Percentiles rank a stretch among this genome's conserved stretches.
phyloP scores from a whole-genome alignment of 192 early-diverging fungal genomes.

The Gryganskiella cystojenkinii region DNA sequence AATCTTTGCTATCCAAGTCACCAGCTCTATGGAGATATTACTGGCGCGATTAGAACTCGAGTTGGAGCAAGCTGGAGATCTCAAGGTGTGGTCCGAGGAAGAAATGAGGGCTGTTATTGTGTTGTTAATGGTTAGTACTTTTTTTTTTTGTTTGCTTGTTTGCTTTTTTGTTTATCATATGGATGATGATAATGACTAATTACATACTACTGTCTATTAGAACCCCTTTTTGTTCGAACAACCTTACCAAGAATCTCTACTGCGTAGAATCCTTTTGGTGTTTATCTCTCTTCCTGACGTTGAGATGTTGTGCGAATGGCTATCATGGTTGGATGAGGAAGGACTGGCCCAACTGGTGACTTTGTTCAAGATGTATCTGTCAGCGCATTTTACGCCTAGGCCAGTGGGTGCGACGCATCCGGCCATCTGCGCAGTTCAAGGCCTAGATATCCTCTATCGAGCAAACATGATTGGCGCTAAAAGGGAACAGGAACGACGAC shows the following conservation, averaged over 20 bases:
- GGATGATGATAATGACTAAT: too few relatives aligned
- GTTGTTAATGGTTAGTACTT: conserved; percentile 44
- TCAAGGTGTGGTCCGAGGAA: conserved; percentile 33
- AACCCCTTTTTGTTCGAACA: conserved; percentile 64
- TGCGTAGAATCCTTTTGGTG: conserved; percentile 55
- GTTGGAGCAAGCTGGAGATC: conserved; percentile 35
- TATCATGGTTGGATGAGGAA: conserved; percentile 56
- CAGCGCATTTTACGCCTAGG: conserved; percentile 56
- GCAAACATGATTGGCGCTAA: conserved; percentile 61
- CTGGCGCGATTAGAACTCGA: conserved; percentile 63
- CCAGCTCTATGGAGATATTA: conserved; percentile 66
- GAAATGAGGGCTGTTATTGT: conserved; percentile 46
- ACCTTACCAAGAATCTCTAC: conserved; percentile 58
- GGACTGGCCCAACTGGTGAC: conserved; percentile 56
- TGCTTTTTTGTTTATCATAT: conserved; percentile 17
- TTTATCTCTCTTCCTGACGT: conserved; percentile 55
- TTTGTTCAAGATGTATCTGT: conserved; percentile 61
- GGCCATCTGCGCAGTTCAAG: conserved; percentile 62
- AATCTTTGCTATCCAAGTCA: conserved; percentile 49
- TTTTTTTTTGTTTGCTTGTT: neutral
- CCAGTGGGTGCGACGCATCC: conserved; percentile 53
- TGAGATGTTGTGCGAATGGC: conserved; percentile 58
- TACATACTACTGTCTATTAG: conserved; percentile 57
- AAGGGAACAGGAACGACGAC: conserved; percentile 46
- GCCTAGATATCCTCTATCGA: conserved; percentile 58